Evolutionary conservation across 768 basidiomycete genomes (phyloP).

Genomic region (Serendipita sp.): DNA sequence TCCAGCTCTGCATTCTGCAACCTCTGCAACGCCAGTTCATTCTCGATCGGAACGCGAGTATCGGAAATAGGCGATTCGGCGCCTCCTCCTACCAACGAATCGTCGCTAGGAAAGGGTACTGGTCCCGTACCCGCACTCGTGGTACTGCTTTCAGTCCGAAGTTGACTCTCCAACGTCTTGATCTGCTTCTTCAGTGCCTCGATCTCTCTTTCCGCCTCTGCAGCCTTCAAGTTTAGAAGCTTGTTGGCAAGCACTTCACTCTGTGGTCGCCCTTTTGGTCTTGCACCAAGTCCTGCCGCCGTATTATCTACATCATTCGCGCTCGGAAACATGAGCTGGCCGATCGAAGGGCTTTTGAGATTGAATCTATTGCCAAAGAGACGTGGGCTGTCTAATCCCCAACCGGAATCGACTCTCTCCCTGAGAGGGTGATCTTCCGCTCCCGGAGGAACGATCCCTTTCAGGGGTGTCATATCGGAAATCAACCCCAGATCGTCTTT

Average conservation of each 20-base stretch:
- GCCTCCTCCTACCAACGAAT: not conserved
- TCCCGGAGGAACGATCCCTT: not conserved
- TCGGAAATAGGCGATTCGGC: not conserved
- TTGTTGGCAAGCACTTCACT: not conserved
- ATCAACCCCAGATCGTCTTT: not conserved
- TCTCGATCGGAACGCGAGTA: not conserved
- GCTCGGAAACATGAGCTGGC: not conserved
- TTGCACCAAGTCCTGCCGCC: not conserved
- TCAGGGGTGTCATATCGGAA: not conserved
- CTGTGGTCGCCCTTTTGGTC: not conserved
- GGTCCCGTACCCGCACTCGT: not conserved
- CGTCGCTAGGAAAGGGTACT: not conserved
- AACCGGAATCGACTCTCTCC: conserved; percentile 1
- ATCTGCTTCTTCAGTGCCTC: not conserved
- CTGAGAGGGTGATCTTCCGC: not conserved
- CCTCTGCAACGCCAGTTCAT: not conserved
- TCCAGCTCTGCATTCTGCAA: conserved; percentile 3
- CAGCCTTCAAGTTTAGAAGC: not conserved
- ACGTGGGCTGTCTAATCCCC: not conserved
- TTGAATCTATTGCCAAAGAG: not conserved
- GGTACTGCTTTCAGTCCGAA: not conserved
- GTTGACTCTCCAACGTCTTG: not conserved
- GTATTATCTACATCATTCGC: too few relatives aligned
- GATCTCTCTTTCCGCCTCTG: not conserved
- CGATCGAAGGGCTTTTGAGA: not conserved